Evolutionary conservation across 345 rosid species (phyloP).

Genomic region (Lepidium didymum): DNA sequence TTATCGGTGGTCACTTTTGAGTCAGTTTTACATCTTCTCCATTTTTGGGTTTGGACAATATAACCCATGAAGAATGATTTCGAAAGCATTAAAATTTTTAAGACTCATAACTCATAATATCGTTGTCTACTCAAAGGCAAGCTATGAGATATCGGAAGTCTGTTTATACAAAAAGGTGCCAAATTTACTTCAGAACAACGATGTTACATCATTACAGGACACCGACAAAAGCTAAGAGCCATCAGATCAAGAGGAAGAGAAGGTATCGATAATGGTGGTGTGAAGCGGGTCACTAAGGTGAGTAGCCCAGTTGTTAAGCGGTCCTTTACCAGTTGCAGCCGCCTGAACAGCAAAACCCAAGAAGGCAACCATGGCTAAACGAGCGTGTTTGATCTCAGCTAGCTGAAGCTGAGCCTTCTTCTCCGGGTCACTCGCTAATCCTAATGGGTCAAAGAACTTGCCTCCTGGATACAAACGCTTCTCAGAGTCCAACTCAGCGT

Average conservation of each 20-base stretch:
- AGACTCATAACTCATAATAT: too few relatives aligned
- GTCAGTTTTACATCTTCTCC: not conserved
- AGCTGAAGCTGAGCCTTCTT: constrained; percentile 77
- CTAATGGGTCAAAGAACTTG: constrained; percentile 80
- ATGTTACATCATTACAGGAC: not conserved
- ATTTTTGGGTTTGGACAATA: not conserved
- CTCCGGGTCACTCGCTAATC: constrained; percentile 84
- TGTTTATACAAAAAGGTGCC: constrained; percentile 13
- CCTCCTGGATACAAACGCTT: constrained; percentile 97
- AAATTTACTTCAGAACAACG: not conserved
- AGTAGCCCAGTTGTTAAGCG: constrained; percentile 98
- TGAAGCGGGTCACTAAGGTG: constrained; percentile 97
- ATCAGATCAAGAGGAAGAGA: constrained; percentile 22
- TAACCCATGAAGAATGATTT: not conserved
- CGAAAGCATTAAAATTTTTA: too few relatives aligned
- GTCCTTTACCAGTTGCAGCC: constrained; percentile 73
- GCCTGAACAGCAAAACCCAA: constrained; percentile 94
- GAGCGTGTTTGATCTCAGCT: constrained; percentile 99
- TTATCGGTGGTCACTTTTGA: constrained; percentile 18
- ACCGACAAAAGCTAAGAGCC: not conserved
- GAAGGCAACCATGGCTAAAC: constrained; percentile 90
- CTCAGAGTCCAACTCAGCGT: constrained; percentile 87
- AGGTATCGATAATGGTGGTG: constrained; percentile 86
- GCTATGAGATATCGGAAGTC: not conserved
- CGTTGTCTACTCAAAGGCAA: too few relatives aligned